phyloP scores from a whole-genome alignment of 2,329 filamentous ascomycete species.

The Colletotrichum sp. region DNA sequence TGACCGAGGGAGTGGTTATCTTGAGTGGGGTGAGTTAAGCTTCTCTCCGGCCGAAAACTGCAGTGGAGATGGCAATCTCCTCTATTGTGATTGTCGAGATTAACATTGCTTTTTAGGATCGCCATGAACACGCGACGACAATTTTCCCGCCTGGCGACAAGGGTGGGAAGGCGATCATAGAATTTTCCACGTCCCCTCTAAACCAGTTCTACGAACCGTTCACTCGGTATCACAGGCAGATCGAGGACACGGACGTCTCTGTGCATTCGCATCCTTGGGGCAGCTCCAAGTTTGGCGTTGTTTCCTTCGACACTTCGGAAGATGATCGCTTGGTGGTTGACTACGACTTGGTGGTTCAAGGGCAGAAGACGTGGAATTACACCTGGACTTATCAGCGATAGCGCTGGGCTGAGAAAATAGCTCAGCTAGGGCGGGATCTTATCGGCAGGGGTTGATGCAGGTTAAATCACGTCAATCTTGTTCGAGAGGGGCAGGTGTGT shows the following conservation, averaged over 20 bases:
- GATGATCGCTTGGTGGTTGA: background rate
- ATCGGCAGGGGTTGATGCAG: background rate
- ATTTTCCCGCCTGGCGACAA: constrained; percentile 38
- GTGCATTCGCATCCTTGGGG: constrained; percentile 13
- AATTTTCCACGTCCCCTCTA: constrained; percentile 70
- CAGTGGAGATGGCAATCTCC: background rate
- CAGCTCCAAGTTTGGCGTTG: constrained; percentile 6
- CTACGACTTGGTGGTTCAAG: constrained; percentile 9
- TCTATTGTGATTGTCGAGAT: constrained; percentile 6
- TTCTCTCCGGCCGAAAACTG: background rate
- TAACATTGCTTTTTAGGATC: constrained; percentile 35
- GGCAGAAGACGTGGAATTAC: background rate
- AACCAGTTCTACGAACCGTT: constrained; percentile 74
- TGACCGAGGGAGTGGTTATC: constrained; percentile 65
- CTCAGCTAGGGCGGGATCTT: background rate
- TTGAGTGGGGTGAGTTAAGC: constrained; percentile 57
- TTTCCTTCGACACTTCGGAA: background rate
- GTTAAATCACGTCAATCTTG: background rate
- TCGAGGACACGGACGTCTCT: constrained; percentile 38
- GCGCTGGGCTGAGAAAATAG: background rate
- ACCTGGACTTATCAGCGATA: background rate
- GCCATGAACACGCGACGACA: constrained; percentile 73
- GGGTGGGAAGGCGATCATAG: constrained; percentile 54
- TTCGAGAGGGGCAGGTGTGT: background rate
- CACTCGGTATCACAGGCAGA: constrained; percentile 62